A percentile compares a stretch with the other conserved stretches of the same genome.
phyloP scores from a whole-genome alignment of 2,329 filamentous ascomycete species.

The Peltaster fructicola region DNA sequence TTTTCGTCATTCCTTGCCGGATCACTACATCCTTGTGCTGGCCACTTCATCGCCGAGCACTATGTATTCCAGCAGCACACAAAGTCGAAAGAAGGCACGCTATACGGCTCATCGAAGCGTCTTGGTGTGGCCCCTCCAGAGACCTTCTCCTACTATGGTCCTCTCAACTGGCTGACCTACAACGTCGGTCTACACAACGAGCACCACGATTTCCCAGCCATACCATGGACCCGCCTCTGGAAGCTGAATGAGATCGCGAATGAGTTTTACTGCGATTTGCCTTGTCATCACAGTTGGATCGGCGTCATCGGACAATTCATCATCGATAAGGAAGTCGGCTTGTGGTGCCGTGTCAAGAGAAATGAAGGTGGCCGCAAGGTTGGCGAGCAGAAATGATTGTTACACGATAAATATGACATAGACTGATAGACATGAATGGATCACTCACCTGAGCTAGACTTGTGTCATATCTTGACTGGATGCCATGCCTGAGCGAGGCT shows the following conservation, averaged over 20 bases:
- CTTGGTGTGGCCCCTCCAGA: slow-evolving; percentile 58
- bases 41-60: slow-evolving; percentile 97
- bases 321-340: slow-evolving; percentile 69
- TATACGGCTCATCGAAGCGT: too few relatives aligned
- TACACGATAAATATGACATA: too few relatives aligned
- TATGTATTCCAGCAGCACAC: slow-evolving; percentile 38
- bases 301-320: slow-evolving; percentile 94
- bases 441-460: too few relatives aligned
- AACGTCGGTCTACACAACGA: slow-evolving; percentile 98
- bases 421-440: too few relatives aligned
- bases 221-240: slow-evolving; percentile 81
- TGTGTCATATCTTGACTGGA: too few relatives aligned
- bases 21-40: slow-evolving; percentile 81
- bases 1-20: slow-evolving; percentile 86
- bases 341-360: slow-evolving; percentile 86
- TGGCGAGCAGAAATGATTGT: too few relatives aligned
- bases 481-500: too few relatives aligned
- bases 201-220: slow-evolving; percentile 94
- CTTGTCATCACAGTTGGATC: slow-evolving; percentile 76
- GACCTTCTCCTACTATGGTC: slow-evolving; percentile 93
- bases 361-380: slow-evolving; percentile 55
- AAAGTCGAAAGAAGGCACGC: slow-evolving; percentile 27
- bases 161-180: slow-evolving; percentile 82
- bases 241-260: slow-evolving; percentile 60
- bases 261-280: slow-evolving; percentile 84